Evolutionary conservation across 1,139 yeast species (phyloP).

Genomic region (Blastobotrys arbuscula): DNA sequence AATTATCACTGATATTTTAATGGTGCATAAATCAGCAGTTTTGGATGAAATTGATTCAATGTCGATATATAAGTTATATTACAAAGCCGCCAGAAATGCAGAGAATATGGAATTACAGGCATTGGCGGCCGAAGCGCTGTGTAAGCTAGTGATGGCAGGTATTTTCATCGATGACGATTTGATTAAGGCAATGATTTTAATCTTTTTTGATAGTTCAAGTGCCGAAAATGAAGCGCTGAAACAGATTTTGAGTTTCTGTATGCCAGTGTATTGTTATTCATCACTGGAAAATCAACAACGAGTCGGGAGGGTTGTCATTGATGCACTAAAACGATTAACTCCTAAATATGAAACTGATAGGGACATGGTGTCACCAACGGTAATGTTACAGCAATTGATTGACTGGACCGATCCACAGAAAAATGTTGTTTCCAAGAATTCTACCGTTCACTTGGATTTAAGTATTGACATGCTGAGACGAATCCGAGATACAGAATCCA

Average conservation of each 20-base stretch:
- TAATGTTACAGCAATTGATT: conserved; percentile 67
- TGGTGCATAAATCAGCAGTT: conserved; percentile 67
- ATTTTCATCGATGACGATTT: conserved; percentile 64
- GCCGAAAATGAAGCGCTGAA: conserved; percentile 59
- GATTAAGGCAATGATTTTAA: conserved; percentile 63
- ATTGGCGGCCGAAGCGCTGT: conserved; percentile 79
- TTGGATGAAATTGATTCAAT: conserved; percentile 60
- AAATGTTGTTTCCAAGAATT: conserved; percentile 43
- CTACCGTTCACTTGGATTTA: conserved; percentile 54
- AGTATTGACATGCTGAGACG: conserved; percentile 50
- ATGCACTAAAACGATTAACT: conserved; percentile 56
- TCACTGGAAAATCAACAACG: conserved; percentile 67
- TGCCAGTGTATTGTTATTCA: conserved; percentile 86
- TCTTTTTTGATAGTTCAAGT: conserved; percentile 69
- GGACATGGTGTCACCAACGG: conserved; percentile 46
- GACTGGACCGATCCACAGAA: conserved; percentile 85
- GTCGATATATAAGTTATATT: conserved; percentile 59
- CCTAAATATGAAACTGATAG: conserved; percentile 38
- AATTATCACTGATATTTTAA: conserved; percentile 70
- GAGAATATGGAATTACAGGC: conserved; percentile 67
- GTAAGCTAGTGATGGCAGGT: conserved; percentile 76
- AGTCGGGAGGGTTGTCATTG: conserved; percentile 60
- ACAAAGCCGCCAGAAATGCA: conserved; percentile 50
- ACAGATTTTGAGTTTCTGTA: conserved; percentile 80
- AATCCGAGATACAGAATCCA: conserved; percentile 41